Evolutionary conservation across 768 basidiomycete genomes (phyloP), one percentile per base, ranked within the genome.

Genomic region (Naganishia vaughanmartiniae): DNA sequence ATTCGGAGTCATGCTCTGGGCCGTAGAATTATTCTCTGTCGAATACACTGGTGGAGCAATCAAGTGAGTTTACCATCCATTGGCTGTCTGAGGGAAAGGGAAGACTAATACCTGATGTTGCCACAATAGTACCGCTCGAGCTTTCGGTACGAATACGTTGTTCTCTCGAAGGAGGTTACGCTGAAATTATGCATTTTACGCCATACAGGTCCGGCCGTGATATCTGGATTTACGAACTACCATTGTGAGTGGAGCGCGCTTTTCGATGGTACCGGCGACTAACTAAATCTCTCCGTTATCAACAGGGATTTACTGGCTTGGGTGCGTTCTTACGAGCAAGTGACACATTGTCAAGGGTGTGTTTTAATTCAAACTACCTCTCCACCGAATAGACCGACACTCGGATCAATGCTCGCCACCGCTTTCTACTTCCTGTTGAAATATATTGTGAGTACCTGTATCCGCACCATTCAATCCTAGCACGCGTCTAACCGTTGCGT

Each of bases 321-420:
- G 68, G 68, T 69, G 28, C 21, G 68, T 63, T 9, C 1, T 42
- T 7, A 15, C 66, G 28, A 19, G 51, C 46, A 31, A 9, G 17
- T 30, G 54, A 6, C 45, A 54, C 19, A 57, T 3, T 11, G 17
- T 15, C 36, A 31, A 28, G 17, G 26, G 24, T 14, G 14, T 28
- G 4, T 68, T 28, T 15, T 42, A 15, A 42, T 15, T 42, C 10
- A 30, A 0, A n/a, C 31, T 54, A 56, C 6, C 10, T 15, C 1
- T 33, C 26, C 31, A 26, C 73, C 88, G 89, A n/a, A 80, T 11
- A 89, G 90, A 46, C 89, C 89, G 0, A 85, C 85, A 66, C 82
- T 90, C 26, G 89, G 90, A 34, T 84, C 87, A 6, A 76, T 90
- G 12, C 83, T 90, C 11, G 88, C 82, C 82, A 83, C 85, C 19